phyloP scores from a whole-genome alignment of 2,329 filamentous ascomycete species.

The Cladosporium cucumerinum region DNA sequence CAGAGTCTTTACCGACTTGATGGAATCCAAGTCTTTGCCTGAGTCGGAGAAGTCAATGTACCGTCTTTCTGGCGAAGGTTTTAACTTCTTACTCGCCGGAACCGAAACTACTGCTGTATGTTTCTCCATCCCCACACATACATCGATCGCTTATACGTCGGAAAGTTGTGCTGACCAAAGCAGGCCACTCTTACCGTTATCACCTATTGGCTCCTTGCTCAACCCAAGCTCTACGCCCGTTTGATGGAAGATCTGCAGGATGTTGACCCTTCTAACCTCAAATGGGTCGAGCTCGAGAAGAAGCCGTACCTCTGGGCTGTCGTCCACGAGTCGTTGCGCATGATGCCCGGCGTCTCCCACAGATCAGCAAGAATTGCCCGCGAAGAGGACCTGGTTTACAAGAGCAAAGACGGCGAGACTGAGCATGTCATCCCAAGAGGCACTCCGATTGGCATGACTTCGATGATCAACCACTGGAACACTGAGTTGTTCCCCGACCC shows the following conservation, averaged over 20 bases:
- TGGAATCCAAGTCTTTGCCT: conserved; percentile 6
- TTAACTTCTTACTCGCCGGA: conserved; percentile 18
- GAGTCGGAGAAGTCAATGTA: conserved; percentile 15
- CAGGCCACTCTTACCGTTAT: conserved; percentile 13
- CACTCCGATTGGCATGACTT: conserved; percentile 31
- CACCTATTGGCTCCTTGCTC: conserved; percentile 17
- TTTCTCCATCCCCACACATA: background rate
- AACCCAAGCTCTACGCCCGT: conserved; percentile 13
- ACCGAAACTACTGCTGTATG: conserved; percentile 19
- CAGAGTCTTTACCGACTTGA: conserved; percentile 4
- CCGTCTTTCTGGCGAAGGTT: conserved; percentile 17
- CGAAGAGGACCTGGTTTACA: conserved; percentile 14
- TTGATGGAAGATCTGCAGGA: conserved; percentile 17
- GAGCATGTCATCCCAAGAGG: conserved; percentile 21
- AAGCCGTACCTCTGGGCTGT: conserved; percentile 45
- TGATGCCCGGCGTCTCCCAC: conserved; percentile 14
- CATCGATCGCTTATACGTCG: background rate
- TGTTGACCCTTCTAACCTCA: conserved; percentile 8
- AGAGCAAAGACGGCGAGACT: conserved; percentile 4
- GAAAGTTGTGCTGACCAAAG: background rate
- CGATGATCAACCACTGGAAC: conserved; percentile 29
- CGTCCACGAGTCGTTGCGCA: conserved; percentile 45
- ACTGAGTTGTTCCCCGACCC: conserved; percentile 35
- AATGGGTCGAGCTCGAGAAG: conserved; percentile 18
- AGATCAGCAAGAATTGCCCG: conserved; percentile 7